Base-by-base conservation (phyloP, 768 basidiomycete species). In the Lentinula edodes region DNA sequence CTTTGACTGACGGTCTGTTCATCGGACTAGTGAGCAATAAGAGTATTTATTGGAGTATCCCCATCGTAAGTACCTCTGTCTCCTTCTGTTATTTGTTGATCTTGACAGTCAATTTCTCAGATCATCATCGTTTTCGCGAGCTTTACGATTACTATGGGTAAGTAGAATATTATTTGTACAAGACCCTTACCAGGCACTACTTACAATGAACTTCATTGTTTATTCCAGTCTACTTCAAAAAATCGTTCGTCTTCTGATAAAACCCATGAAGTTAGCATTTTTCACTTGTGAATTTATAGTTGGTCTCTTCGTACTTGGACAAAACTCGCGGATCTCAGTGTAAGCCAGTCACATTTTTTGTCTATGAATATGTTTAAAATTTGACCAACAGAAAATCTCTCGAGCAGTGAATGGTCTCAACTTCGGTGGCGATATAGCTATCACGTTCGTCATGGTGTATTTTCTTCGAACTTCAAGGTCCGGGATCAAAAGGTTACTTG, bases 261-360 rank as follows among this genome's bases (percentile, higher is more conserved):
- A 15, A 7, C 12, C 13, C 28, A 39, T 35, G 13, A 13, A n/a
- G 8, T 4, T 9, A 42, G 6, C 7, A 45, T 39, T 36, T 18
- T 32, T 50, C 13, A 59, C 18, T 23, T 32, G n/a, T 36, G 3
- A 32, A n/a, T 28, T 35, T 23, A 13, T 36, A 60, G 59, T 6
- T 60, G 59, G 59, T 60, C 59, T 52, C 32, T 39, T 20, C 23
- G 32, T 16, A 60, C 59, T 5, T 60, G 39, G 39, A 16, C 39
- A 12, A 34, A 52, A 41, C 48, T 60, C 12, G 50, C 50, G 9
- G 23, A 39, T 8, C 50, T 60, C 12, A 52, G 51, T 28, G 59
- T 52, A 43, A 34, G 51, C 23, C 15, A 12, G 16, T 18, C 16
- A 1, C 18, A 7, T 32, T 43, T 32, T 58, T 3, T 3, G 18